Base-by-base conservation (phyloP, 495 filamentous ascomycete genomes). In the Podospora fimiseda region DNA sequence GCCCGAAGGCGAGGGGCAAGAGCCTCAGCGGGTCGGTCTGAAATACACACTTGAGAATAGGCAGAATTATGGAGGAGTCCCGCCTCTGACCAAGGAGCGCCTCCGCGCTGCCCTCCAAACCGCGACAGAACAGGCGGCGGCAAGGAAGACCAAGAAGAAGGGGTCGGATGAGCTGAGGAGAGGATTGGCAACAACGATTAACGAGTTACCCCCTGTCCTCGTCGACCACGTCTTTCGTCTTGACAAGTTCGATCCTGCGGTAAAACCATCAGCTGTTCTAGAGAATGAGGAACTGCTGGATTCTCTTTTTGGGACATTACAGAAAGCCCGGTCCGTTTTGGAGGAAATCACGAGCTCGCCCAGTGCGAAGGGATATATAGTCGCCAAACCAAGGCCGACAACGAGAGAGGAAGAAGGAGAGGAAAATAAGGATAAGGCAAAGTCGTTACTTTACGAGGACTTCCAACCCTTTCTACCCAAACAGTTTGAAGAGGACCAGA, bases 381-480 rank as follows among this genome's bases (percentile, higher is more conserved):
- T 98, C 49, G 91, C 90, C 2, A 96, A 90, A 66, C 53, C 44
- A 59, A 79, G 50, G 19, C 16, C 59, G 43, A 71, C 70, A 8
- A 73, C 71, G 18, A 60, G 61, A 9, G 69, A 74, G 3, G 72
- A 71, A 20, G 60, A 62, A 11, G 70, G 74, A 3, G 71, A 70
- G 9, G 50, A 59, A 1, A 66, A 67, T 45, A 55, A 63, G 13
- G 61, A 74, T 43, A 66, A 74, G 40, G 67, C 68, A 8, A 71
- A 74, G 50, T 64, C 66, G 15, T 59, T 93, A 3, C 66, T 95
- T 9, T 98, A 97, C 59, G 88, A 96, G 47, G 93, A 98, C 56
- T 96, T 96, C 62, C 92, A 96, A 61, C 93, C 93, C 0, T 98
- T 96, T 70, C 75, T 84, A 41, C 93, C 93, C 0, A 76, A 78